Percentiles rank a stretch among this genome's conserved stretches.
Evolutionary conservation across 1,284 basidiomycete genomes (phyloP).

Genomic region (Apiotrichum domesticum): DNA sequence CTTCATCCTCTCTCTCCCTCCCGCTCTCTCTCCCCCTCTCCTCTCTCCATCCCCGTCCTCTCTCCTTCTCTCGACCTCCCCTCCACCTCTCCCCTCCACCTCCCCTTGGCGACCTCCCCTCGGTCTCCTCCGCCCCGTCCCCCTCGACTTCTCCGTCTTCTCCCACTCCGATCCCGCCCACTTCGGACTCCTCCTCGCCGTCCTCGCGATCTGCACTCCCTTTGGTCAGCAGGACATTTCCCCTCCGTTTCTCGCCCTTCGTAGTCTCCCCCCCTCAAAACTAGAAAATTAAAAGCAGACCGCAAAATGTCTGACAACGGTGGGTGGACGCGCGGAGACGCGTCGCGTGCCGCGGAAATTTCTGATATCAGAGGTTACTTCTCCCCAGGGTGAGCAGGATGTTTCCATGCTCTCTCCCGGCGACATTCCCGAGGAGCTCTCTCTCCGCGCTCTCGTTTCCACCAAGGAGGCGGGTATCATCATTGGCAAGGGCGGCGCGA

Average conservation of each 20-base stretch:
- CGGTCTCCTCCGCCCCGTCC: not conserved
- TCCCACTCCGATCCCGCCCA: not conserved
- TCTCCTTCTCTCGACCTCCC: not conserved
- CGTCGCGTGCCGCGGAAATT: not conserved
- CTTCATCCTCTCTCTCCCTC: not conserved
- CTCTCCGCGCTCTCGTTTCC: constrained; percentile 85
- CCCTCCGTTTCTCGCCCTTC: not conserved
- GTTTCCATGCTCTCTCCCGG: not conserved
- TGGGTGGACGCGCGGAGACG: not conserved
- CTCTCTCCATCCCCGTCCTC: not conserved
- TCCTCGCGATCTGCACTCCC: not conserved
- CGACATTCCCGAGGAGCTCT: constrained; percentile 54
- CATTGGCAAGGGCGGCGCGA: constrained; percentile 90
- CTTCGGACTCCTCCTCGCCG: not conserved
- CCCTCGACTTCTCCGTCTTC: too few species aligned
- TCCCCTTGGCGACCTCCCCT: too few species aligned
- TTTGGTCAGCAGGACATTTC: too few species aligned
- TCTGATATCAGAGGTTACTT: not conserved
- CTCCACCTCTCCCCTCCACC: too few species aligned
- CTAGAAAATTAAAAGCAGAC: not conserved
- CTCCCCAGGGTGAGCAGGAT: not conserved
- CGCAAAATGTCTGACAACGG: not conserved
- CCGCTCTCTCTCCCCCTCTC: too few species aligned
- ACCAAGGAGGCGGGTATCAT: constrained; percentile 96
- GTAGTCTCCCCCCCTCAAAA: not conserved